Evolutionary conservation across 208 protist genomes (phyloP).

Genomic region (Acanthamoeba lugdunensis): DNA sequence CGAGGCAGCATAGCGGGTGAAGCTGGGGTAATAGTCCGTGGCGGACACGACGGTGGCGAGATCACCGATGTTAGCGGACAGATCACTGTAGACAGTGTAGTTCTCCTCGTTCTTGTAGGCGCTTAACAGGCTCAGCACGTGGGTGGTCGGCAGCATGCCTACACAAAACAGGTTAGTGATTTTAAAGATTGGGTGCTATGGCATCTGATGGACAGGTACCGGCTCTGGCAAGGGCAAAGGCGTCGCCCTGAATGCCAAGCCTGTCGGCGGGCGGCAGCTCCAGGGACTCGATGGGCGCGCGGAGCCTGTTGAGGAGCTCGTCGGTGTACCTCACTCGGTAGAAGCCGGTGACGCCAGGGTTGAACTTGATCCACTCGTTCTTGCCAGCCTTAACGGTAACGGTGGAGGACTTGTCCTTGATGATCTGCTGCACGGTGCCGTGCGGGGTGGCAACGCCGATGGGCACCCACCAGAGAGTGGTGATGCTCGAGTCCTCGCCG

Average conservation of each 20-base stretch:
- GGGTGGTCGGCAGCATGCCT: slow-evolving; percentile 62
- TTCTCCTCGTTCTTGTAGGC: slow-evolving; percentile 72
- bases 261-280: slow-evolving; percentile 30
- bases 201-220: neutral
- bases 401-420: slow-evolving; percentile 57
- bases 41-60: slow-evolving; percentile 29
- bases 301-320: slow-evolving; percentile 40
- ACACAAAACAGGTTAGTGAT: neutral
- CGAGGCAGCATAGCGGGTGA: neutral
- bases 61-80: slow-evolving; percentile 38
- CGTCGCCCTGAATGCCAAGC: slow-evolving; percentile 68
- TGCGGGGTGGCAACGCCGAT: slow-evolving; percentile 33
- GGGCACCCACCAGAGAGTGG: slow-evolving; percentile 62
- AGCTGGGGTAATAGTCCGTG: slow-evolving; percentile 53
- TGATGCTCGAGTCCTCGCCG: slow-evolving; percentile 36
- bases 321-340: slow-evolving; percentile 64
- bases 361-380: slow-evolving; percentile 53
- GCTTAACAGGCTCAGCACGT: slow-evolving; percentile 54
- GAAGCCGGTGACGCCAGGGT: slow-evolving; percentile 56
- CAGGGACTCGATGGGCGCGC: slow-evolving; percentile 47
- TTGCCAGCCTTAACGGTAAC: neutral
- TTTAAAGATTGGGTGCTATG: too few species aligned
- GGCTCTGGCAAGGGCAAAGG: slow-evolving; percentile 64
- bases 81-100: slow-evolving; percentile 69
- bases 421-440: slow-evolving; percentile 22